Evolutionary conservation across 257 asterid species (phyloP).

Genomic region (Buddleja alternifolia): DNA sequence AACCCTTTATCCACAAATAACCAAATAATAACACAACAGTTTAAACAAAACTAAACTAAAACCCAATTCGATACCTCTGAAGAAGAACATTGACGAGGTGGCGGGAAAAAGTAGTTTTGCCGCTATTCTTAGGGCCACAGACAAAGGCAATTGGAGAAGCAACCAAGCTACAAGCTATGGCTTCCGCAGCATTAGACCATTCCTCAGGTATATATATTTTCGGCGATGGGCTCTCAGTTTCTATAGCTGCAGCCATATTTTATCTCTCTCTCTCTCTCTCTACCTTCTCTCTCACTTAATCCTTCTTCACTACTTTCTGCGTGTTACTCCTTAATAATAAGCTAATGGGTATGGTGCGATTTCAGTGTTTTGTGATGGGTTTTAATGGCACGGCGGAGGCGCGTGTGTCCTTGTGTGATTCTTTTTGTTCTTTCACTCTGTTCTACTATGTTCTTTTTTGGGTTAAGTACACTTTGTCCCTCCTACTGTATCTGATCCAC

Average conservation of each 20-base stretch:
- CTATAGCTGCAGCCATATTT: constrained; percentile 43
- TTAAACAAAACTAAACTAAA: not conserved
- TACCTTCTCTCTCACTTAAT: not conserved
- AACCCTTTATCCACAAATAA: no score
- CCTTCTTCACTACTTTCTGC: not conserved
- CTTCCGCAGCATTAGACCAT: constrained; percentile 71
- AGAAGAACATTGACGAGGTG: constrained; percentile 81
- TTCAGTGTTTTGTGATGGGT: not conserved
- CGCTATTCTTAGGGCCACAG: constrained; percentile 92
- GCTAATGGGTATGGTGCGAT: constrained; percentile 8
- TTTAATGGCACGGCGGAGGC: constrained; percentile 31
- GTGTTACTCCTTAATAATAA: no score
- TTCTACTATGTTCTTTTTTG: no score
- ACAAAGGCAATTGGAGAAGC: constrained; percentile 55
- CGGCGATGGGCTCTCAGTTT: constrained; percentile 42
- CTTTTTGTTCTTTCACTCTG: not conserved
- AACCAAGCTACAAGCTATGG: constrained; percentile 47
- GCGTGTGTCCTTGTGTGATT: not conserved
- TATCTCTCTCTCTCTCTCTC: constrained; percentile 16
- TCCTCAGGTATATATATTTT: constrained; percentile 62
- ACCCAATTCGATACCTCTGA: constrained; percentile 47
- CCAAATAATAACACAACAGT: not conserved
- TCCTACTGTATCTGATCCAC: no score
- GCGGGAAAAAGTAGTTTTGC: constrained; percentile 88
- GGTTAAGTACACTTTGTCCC: no score